phyloP scores from a whole-genome alignment of 768 basidiomycete genomes.

The Pseudohyphozyma bogoriensis region DNA sequence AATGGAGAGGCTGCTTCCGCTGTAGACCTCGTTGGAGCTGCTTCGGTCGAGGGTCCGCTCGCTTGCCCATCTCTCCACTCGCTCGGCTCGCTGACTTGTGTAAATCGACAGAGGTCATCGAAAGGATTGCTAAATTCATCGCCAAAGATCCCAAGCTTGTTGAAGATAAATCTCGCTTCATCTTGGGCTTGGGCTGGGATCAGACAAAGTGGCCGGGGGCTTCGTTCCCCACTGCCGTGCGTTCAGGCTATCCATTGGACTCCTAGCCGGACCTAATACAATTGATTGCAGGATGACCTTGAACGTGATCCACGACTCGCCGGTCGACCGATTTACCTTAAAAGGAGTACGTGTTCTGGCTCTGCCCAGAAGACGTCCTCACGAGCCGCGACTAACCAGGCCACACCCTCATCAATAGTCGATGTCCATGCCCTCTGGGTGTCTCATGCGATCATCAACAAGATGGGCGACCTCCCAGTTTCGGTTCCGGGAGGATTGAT shows the following conservation, averaged over 20 bases:
- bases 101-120: conserved; percentile 49
- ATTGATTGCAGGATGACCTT: conserved; percentile 53
- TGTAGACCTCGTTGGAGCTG: conserved; percentile 52
- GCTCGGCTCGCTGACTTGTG: not conserved
- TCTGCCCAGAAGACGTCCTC: not conserved
- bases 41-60: conserved; percentile 50
- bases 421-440: conserved; percentile 86
- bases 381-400: not conserved
- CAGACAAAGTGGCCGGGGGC: conserved; percentile 50
- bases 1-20: conserved; percentile 58
- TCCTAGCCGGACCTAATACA: not conserved
- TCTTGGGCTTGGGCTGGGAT: conserved; percentile 87
- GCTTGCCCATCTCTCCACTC: not conserved
- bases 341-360: conserved; percentile 38
- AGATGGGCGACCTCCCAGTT: conserved; percentile 50
- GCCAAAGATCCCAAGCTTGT: conserved; percentile 49
- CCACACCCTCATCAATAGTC: conserved; percentile 37
- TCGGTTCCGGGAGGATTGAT: conserved; percentile 67
- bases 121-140: conserved; percentile 53
- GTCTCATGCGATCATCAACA: conserved; percentile 55
- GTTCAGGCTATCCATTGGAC: conserved; percentile 24
- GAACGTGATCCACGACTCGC: conserved; percentile 57
- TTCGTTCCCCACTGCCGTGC: conserved; percentile 62
- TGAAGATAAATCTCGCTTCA: conserved; percentile 53
- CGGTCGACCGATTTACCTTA: conserved; percentile 61